These are phyloP conservation scores for Phytopythium oedochilum DNA, from an alignment of 352 stramenopile species.

Conservation along the genomic window DNA sequence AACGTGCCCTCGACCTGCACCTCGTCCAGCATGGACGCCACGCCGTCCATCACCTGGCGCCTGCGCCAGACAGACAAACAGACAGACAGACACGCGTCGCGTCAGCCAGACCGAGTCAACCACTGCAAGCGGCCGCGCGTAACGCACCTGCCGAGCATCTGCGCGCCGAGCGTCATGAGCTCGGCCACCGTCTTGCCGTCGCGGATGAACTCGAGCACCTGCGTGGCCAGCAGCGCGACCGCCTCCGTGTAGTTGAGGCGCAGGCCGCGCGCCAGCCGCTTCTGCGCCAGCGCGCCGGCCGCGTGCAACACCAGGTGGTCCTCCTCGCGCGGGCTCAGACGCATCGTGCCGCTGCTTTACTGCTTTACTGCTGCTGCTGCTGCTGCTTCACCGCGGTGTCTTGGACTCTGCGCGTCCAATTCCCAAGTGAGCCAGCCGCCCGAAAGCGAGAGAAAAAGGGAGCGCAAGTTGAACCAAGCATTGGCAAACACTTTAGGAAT, in stretches of 20 bases:
- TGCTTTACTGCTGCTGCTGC: too few species aligned
- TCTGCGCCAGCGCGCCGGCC: slow-evolving; percentile 91
- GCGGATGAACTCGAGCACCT: slow-evolving; percentile 94
- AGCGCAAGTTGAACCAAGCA: neutral
- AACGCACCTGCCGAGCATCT: slow-evolving; percentile 63
- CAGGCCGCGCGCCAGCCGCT: slow-evolving; percentile 89
- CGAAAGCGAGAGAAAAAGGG: neutral
- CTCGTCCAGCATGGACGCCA: slow-evolving; percentile 87
- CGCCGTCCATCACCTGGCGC: slow-evolving; percentile 92
- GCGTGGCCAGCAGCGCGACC: slow-evolving; percentile 91
- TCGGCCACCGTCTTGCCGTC: slow-evolving; percentile 87
- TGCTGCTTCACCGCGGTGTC: too few species aligned
- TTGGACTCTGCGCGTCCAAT: slow-evolving; percentile 10
- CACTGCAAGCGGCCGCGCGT: neutral
- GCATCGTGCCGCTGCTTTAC: slow-evolving; percentile 19
- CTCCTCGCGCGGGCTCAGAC: slow-evolving; percentile 62
- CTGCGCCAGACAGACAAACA: slow-evolving; percentile 18
- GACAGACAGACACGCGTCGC: too few species aligned
- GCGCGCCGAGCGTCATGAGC: slow-evolving; percentile 85
- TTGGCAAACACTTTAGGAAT: neutral
- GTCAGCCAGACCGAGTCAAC: too few species aligned
- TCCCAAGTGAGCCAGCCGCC: slow-evolving; percentile 11
- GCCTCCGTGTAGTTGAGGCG: slow-evolving; percentile 94
- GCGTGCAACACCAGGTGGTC: slow-evolving; percentile 78
- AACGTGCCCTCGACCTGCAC: slow-evolving; percentile 98